phyloP scores from a whole-genome alignment of 306 rosid species.

The Neltuma alba region DNA sequence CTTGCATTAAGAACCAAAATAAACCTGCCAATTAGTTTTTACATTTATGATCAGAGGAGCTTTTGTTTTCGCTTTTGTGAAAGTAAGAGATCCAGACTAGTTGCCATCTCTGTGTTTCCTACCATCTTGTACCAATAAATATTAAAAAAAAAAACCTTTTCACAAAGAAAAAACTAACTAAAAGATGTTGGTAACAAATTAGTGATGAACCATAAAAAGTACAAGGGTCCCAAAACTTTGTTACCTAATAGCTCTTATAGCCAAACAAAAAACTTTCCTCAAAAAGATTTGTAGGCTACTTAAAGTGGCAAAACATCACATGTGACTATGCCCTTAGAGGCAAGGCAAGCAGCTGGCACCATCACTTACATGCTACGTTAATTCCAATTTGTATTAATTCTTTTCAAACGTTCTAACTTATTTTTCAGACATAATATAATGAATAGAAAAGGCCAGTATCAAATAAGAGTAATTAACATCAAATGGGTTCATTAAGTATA shows the following conservation, averaged over 20 bases:
- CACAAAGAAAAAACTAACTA: too few relatives aligned
- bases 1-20: too few relatives aligned
- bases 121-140: background rate
- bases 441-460: too few relatives aligned
- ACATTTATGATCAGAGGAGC: too few relatives aligned
- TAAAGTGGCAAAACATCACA: background rate
- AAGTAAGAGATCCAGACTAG: background rate
- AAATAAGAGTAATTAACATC: background rate
- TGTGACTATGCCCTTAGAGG: background rate
- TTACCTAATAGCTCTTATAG: background rate
- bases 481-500: background rate
- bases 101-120: background rate
- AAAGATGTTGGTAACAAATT: conserved; percentile 34
- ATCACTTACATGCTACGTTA: background rate
- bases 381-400: too few relatives aligned
- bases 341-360: background rate
- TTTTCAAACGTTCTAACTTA: too few relatives aligned
- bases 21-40: too few relatives aligned
- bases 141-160: background rate
- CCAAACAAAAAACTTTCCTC: background rate
- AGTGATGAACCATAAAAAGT: conserved; percentile 41
- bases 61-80: background rate
- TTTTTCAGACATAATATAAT: too few relatives aligned
- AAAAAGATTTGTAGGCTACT: background rate
- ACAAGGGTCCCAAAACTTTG: conserved; percentile 29